Percentiles rank a stretch among this genome's conserved stretches.
These are phyloP conservation scores for Colletotrichum endophyticum DNA, from an alignment of 2,329 filamentous ascomycete species.

Conservation along the genomic window DNA sequence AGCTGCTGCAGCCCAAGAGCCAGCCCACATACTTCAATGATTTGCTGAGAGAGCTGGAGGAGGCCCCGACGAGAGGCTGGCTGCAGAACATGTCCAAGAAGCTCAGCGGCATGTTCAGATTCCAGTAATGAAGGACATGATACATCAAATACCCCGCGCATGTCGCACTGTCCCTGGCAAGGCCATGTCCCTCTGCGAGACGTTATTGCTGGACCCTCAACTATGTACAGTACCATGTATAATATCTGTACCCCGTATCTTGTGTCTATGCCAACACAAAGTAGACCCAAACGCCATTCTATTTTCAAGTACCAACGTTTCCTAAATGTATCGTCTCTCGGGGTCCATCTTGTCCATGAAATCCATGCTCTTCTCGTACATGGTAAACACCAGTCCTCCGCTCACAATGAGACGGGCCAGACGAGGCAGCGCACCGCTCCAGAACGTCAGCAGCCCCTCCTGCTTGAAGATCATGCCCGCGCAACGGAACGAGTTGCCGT, in stretches of 20 bases:
- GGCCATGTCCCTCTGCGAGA: background rate
- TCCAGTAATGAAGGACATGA: slow-evolving; percentile 44
- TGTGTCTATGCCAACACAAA: slow-evolving; percentile 18
- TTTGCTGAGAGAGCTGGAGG: slow-evolving; percentile 66
- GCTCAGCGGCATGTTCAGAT: slow-evolving; percentile 63
- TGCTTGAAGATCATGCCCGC: slow-evolving; percentile 83
- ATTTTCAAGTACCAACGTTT: background rate
- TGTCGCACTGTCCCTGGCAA: background rate
- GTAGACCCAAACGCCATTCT: slow-evolving; percentile 1
- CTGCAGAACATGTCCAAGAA: slow-evolving; percentile 56
- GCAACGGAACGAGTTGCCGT: slow-evolving; percentile 88
- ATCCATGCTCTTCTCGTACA: slow-evolving; percentile 98
- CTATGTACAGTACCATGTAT: slow-evolving; percentile 21
- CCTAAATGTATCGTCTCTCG: slow-evolving; percentile 78
- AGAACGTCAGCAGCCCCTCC: slow-evolving; percentile 88
- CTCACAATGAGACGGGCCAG: slow-evolving; percentile 86
- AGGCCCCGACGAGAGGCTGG: slow-evolving; percentile 63
- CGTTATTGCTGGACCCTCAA: background rate
- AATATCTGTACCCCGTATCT: slow-evolving; percentile 19
- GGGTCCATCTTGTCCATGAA: slow-evolving; percentile 82
- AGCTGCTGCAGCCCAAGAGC: slow-evolving; percentile 61
- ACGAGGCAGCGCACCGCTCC: slow-evolving; percentile 90
- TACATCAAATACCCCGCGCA: background rate
- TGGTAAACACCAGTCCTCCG: slow-evolving; percentile 96
- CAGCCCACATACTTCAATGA: slow-evolving; percentile 70